Evolutionary conservation across 2,329 filamentous ascomycete genomes (phyloP).

Genomic region (Arachnomyces sp.): DNA sequence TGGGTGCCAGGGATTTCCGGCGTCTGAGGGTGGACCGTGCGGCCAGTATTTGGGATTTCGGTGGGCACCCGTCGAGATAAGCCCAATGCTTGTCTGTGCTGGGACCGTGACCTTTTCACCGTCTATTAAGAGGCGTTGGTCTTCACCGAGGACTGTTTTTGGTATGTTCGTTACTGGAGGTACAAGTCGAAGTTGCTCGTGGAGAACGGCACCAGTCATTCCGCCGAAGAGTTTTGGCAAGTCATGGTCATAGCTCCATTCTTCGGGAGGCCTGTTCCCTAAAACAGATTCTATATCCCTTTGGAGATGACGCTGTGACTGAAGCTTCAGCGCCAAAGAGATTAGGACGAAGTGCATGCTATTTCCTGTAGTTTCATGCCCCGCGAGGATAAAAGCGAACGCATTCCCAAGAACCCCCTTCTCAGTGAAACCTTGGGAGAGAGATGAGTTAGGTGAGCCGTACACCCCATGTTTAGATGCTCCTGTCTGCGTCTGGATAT

Average conservation of each 20-base stretch:
- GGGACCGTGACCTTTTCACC: constrained; percentile 54
- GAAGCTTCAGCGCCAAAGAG: constrained; percentile 57
- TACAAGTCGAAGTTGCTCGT: constrained; percentile 65
- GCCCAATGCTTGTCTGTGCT: constrained; percentile 44
- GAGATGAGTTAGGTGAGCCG: constrained; percentile 33
- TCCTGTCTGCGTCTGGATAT: too few species aligned
- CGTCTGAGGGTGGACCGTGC: constrained; percentile 30
- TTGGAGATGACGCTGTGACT: constrained; percentile 58
- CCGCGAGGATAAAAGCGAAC: constrained; percentile 56
- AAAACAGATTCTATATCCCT: constrained; percentile 59
- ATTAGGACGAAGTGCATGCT: constrained; percentile 63
- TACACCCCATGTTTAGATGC: constrained; percentile 46
- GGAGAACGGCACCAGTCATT: constrained; percentile 66
- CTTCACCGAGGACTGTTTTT: constrained; percentile 46
- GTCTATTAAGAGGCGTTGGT: constrained; percentile 51
- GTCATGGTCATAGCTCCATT: constrained; percentile 64
- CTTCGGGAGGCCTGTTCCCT: constrained; percentile 46
- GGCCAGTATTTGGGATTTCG: constrained; percentile 69
- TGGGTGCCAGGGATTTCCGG: constrained; percentile 26
- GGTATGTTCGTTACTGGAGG: constrained; percentile 65
- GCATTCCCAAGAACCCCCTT: constrained; percentile 17
- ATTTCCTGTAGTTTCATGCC: constrained; percentile 74
- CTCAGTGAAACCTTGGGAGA: constrained; percentile 3
- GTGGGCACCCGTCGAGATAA: constrained; percentile 51
- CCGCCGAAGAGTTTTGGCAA: constrained; percentile 59